Conservation (phyloP, 768 basidiomycete species). For the Tulasnella sp. region DNA sequence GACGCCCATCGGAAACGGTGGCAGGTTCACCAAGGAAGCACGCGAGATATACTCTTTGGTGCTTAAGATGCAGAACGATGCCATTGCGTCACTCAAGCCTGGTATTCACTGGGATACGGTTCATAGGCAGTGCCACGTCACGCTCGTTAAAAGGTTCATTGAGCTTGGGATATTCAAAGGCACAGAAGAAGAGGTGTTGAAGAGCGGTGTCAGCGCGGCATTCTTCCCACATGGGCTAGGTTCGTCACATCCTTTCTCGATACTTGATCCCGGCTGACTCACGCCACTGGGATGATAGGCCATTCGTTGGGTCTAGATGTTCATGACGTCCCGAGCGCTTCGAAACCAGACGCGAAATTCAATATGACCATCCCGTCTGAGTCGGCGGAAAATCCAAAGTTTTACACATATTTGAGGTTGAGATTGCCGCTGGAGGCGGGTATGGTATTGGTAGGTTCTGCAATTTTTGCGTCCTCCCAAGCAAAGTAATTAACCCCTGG, state of each 20-base stretch:
- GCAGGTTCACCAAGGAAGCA: constrained; percentile 73
- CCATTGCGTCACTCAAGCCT: constrained; percentile 56
- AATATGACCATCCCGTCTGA: constrained; percentile 35
- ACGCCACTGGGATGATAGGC: constrained; percentile 33
- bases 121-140: constrained; percentile 71
- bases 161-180: constrained; percentile 78
- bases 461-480: not conserved
- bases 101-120: constrained; percentile 85
- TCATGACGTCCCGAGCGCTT: constrained; percentile 79
- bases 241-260: constrained; percentile 9
- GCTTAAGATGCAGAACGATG: constrained; percentile 73
- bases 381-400: constrained; percentile 38
- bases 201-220: constrained; percentile 61
- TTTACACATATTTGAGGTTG: constrained; percentile 72
- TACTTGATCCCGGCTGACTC: not conserved
- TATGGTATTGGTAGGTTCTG: constrained; percentile 73
- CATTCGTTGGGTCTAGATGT: constrained; percentile 91
- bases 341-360: constrained; percentile 40
- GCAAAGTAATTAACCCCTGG: not conserved
- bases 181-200: constrained; percentile 54
- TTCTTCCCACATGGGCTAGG: constrained; percentile 87
- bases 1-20: constrained; percentile 88
- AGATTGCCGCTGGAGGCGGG: constrained; percentile 55
- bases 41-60: constrained; percentile 78
- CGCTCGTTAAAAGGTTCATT: constrained; percentile 72